A percentile compares a stretch with the other conserved stretches of the same genome.
Evolutionary conservation across 441 rosid genomes (phyloP).

Genomic region (Cnidoscolus chayamansa): DNA sequence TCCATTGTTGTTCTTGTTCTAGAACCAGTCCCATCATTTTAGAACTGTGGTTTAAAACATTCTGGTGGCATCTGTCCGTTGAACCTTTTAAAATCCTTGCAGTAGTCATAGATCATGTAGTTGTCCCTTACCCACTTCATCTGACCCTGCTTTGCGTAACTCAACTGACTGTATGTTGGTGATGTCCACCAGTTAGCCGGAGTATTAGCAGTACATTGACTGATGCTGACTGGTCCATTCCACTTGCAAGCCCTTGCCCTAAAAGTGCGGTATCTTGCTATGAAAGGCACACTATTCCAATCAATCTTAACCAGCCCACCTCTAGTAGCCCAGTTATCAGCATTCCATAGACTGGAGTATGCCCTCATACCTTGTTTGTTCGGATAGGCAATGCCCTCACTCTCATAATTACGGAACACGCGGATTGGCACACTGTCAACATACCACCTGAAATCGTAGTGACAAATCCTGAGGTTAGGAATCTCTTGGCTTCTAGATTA

Average conservation of each 20-base stretch:
- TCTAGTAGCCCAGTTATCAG: conserved; percentile 61
- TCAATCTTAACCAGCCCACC: conserved; percentile 55
- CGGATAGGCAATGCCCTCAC: conserved; percentile 47
- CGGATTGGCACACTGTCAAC: conserved; percentile 59
- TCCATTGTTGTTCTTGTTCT: background rate
- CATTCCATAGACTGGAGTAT: conserved; percentile 68
- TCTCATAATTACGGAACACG: conserved; percentile 53
- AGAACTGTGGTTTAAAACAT: conserved; percentile 50
- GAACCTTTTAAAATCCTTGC: conserved; percentile 62
- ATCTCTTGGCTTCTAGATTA: background rate
- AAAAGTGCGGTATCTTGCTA: conserved; percentile 46
- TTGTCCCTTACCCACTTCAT: conserved; percentile 53
- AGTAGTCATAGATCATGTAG: conserved; percentile 71
- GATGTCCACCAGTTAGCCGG: conserved; percentile 69
- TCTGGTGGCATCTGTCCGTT: conserved; percentile 53
- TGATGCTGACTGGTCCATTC: conserved; percentile 51
- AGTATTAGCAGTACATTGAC: conserved; percentile 41
- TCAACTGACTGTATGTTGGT: conserved; percentile 47
- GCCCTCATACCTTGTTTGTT: conserved; percentile 52
- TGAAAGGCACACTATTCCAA: conserved; percentile 55
- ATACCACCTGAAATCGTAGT: conserved; percentile 38
- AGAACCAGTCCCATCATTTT: conserved; percentile 7
- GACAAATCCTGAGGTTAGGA: background rate
- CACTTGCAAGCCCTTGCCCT: conserved; percentile 56
- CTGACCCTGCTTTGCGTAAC: conserved; percentile 34